Base-by-base conservation (phyloP, 2,329 filamentous ascomycete genomes). In the Talaromyces funiculosus region DNA sequence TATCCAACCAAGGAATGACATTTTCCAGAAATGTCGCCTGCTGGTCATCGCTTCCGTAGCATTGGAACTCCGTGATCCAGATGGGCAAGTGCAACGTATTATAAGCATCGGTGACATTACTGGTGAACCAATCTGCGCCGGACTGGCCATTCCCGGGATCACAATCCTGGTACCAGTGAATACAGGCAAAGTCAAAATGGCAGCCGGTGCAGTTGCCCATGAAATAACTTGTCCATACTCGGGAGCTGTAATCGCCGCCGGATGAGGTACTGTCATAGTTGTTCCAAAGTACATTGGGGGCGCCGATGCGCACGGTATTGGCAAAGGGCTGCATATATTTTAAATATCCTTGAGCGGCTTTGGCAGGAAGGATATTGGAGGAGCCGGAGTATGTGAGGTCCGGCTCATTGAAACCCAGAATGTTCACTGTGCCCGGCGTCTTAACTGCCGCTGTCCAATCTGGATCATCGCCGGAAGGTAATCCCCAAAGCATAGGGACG, bases 141-240 rank as follows among this genome's bases (percentile, higher is more conserved):
- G 70, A 69, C 16, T 60, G 38, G 1, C 64, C 62, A 40, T 61
- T 53, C 3, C 55, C 42, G 2, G 61, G 31, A 6, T 37, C 1
- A 59, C 61, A 8, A 42, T 62, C 67, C 42, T 71, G 68, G 55
- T 74, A 75, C 71, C 71, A 74, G 53, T 75, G 72, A 22, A 74
- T 67, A 14, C 61, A 65, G 37, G 73, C 63, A 54, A 71, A 74
- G 62, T 75, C 73, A 14, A 74, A 65, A n/a, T 58, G 63, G 63
- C 72, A 75, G 2, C 60, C 69, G 0, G 53, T 57, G 51, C 72
- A 75, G 2, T 61, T 61, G 1, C 45, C 31, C 24, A 74, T 31
- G 64, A 75, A 75, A 1, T 62, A 55, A 0, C 61, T 33, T 0
- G 74, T 66, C 62, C 67, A 75, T 0, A 55, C 10, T 71, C 58